Conservation (phyloP, 2,329 filamentous ascomycete genomes). For the Talaromyces sp. region DNA sequence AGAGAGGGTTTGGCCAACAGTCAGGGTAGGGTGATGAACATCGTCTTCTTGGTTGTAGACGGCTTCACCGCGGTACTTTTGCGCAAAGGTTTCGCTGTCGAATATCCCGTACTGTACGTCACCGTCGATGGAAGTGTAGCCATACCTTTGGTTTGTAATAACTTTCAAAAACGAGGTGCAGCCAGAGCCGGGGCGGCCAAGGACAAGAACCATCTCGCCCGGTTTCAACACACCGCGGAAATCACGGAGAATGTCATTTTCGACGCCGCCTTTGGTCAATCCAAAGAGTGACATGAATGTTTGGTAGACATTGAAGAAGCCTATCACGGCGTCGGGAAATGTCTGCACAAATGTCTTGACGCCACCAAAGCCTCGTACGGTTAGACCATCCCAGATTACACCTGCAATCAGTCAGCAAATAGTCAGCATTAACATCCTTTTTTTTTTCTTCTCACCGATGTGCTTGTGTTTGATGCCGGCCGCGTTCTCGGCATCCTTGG, state of each 20-base stretch:
- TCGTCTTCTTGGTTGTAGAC: constrained; percentile 78
- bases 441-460: constrained; percentile 46
- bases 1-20: constrained; percentile 78
- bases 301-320: constrained; percentile 69
- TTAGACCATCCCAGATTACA: constrained; percentile 72
- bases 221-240: constrained; percentile 62
- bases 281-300: constrained; percentile 62
- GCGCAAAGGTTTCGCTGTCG: constrained; percentile 61
- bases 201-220: constrained; percentile 82
- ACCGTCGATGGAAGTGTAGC: constrained; percentile 59
- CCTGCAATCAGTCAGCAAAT: constrained; percentile 31
- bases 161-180: constrained; percentile 66
- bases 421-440: neutral
- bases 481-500: constrained; percentile 64
- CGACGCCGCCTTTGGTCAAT: constrained; percentile 60
- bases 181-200: constrained; percentile 70
- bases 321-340: constrained; percentile 70
- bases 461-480: constrained; percentile 77
- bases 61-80: constrained; percentile 72
- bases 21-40: constrained; percentile 76
- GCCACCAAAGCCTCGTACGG: constrained; percentile 70
- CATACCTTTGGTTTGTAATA: constrained; percentile 61
- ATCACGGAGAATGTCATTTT: constrained; percentile 67
- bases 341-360: constrained; percentile 67
- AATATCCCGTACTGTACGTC: constrained; percentile 75